Base-by-base conservation (phyloP, 495 filamentous ascomycete genomes). In the Talaromyces wortmannii region DNA sequence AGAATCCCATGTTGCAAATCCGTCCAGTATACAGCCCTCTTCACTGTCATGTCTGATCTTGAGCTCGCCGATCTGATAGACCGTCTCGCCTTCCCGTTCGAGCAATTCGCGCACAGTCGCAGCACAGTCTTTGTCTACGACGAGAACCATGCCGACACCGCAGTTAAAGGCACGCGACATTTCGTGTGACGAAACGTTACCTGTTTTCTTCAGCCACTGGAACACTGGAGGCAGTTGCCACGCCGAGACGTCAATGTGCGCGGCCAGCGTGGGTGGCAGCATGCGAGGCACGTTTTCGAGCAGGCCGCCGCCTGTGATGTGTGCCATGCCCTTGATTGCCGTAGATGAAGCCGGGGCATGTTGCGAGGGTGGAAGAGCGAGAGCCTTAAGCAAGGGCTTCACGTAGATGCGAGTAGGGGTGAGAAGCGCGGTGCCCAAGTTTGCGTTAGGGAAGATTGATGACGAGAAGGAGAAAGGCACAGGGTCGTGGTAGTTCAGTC, bases 291-390 rank as follows among this genome's bases (percentile, higher is more conserved):
- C 82, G 73, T 97, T 97, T 64, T 98, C 94, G 7, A 85, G 75
- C 13, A 97, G 77, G 6, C 94, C 94, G 53, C 94, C 94, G 31
- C 94, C 94, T 3, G 94, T 98, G 72, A 98, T 96, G 67, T 98
- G 94, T 6, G 92, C 85, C 65, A 97, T 87, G 58, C 94, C 94
- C 71, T 92, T 92, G 64, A 97, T 96, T 81, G 59, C 89, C 85
- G 68, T 86, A 84, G 63, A 91, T 61, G 30, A 83, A 66, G 23
- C 23, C 23, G 45, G 73, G 69, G 48, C 78, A 72, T 48, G 75
- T 67, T 6, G 83, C 6, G 62, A 42, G 18, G 65, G 59, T 0
- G 65, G 69, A 50, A 65, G 45, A 45, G 62, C 56, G 50, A 77
- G 76, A 0, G 87, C 81, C 43, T 79, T 79, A 15, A 97, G 78